Conservation (phyloP, 495 filamentous ascomycete genomes). For the Thozetella sp. region DNA sequence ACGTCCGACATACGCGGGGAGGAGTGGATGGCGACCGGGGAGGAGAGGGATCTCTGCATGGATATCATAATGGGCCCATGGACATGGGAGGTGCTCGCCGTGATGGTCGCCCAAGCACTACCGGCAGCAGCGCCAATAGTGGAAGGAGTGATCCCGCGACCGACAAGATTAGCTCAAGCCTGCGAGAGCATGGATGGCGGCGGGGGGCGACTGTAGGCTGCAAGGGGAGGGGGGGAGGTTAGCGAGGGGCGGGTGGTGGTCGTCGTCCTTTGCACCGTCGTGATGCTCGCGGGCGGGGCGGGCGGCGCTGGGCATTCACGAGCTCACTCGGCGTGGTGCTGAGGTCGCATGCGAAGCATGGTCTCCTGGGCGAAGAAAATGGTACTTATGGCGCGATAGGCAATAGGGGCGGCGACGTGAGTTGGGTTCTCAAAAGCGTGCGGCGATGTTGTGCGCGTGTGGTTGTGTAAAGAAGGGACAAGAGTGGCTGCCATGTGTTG, state of each 20-base stretch:
- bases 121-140: conserved; percentile 16
- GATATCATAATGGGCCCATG: conserved; percentile 55
- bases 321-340: background rate
- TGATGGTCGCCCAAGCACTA: conserved; percentile 27
- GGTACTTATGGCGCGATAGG: too few species aligned
- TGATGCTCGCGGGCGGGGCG: background rate
- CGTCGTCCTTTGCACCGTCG: background rate
- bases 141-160: conserved; percentile 8
- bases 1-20: conserved; percentile 48
- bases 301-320: background rate
- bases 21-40: conserved; percentile 51
- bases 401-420: background rate
- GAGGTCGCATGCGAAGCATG: background rate
- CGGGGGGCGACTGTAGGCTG: too few species aligned
- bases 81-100: conserved; percentile 15
- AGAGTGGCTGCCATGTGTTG: conserved; percentile 5
- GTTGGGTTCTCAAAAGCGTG: background rate
- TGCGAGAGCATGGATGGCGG: too few species aligned
- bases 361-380: too few species aligned
- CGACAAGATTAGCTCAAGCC: background rate
- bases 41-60: conserved; percentile 56
- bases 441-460: background rate
- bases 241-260: background rate
- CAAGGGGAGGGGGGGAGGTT: background rate
- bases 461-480: background rate